phyloP scores from a whole-genome alignment of 179 eudicot genomes.

The Silene vulgaris region DNA sequence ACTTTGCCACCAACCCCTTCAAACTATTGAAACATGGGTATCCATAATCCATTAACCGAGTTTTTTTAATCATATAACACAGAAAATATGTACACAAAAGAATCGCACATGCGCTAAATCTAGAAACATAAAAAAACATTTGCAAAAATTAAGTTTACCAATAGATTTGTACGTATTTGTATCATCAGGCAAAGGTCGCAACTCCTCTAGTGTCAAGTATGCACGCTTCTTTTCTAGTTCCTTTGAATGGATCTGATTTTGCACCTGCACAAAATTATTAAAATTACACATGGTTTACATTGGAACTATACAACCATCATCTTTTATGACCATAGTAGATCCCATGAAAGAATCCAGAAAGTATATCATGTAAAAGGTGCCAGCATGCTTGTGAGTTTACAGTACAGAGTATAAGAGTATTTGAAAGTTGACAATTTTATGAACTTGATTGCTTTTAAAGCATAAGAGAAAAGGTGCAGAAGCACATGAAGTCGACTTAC shows the following conservation, averaged over 20 bases:
- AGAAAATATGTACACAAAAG: neutral
- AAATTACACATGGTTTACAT: conserved; percentile 3
- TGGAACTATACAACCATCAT: neutral
- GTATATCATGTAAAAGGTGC: neutral
- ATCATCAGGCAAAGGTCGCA: conserved; percentile 69
- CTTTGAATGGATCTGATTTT: conserved; percentile 65
- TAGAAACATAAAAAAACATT: neutral
- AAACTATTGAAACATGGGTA: neutral
- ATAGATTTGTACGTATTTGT: conserved; percentile 94
- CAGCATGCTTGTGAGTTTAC: neutral
- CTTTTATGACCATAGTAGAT: too few species aligned
- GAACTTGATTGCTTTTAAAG: neutral
- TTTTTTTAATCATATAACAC: too few species aligned
- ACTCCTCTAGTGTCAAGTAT: conserved; percentile 85
- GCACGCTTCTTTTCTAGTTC: conserved; percentile 95
- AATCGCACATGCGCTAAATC: neutral
- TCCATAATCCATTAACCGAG: neutral
- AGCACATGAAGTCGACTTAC: neutral
- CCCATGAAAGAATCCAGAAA: neutral
- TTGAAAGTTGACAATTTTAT: neutral
- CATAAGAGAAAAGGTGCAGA: neutral
- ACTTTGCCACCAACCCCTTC: neutral
- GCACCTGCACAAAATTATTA: conserved; percentile 42
- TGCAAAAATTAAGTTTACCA: conserved; percentile 33
- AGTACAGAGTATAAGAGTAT: neutral